A percentile compares a stretch with the other conserved stretches of the same genome.
These are phyloP conservation scores for Suhomyces bribrorum DNA, from an alignment of 1,139 yeast species.

Conservation along the genomic window DNA sequence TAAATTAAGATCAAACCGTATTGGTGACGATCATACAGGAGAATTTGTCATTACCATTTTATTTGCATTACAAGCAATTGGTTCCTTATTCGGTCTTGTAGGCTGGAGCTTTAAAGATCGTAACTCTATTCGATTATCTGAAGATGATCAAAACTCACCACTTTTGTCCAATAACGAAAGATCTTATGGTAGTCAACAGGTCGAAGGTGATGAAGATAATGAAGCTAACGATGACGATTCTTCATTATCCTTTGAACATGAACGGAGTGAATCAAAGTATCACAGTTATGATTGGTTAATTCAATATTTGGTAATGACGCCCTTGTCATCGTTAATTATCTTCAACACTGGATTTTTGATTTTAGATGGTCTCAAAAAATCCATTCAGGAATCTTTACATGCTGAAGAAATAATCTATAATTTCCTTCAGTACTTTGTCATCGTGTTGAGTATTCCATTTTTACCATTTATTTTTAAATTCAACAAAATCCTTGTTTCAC, in stretches of 20 bases:
- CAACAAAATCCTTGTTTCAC: slow-evolving; percentile 51
- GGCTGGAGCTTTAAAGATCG: slow-evolving; percentile 38
- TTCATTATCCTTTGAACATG: slow-evolving; percentile 17
- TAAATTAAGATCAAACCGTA: slow-evolving; percentile 45
- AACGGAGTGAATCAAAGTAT: slow-evolving; percentile 29
- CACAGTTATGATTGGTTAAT: slow-evolving; percentile 77
- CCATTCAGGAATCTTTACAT: slow-evolving; percentile 62
- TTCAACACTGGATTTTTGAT: slow-evolving; percentile 54
- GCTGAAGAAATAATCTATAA: slow-evolving; percentile 52
- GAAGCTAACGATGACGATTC: slow-evolving; percentile 14
- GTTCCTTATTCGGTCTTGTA: slow-evolving; percentile 57
- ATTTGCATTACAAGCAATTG: slow-evolving; percentile 52
- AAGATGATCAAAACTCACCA: slow-evolving; percentile 23
- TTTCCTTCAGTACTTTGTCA: slow-evolving; percentile 35
- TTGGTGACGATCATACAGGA: slow-evolving; percentile 59
- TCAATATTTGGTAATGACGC: slow-evolving; percentile 68
- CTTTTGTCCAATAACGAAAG: slow-evolving; percentile 31
- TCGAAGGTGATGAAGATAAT: slow-evolving; percentile 15
- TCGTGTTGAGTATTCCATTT: slow-evolving; percentile 54
- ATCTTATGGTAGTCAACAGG: slow-evolving; percentile 27
- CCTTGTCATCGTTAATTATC: slow-evolving; percentile 56
- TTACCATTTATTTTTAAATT: slow-evolving; percentile 74
- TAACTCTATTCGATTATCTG: slow-evolving; percentile 13
- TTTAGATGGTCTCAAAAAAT: slow-evolving; percentile 65
- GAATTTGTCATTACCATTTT: slow-evolving; percentile 55